Percentiles rank a stretch among this genome's conserved stretches.
Evolutionary conservation across 1,284 basidiomycete species (phyloP).

Genomic region (Trichosporon sp.): DNA sequence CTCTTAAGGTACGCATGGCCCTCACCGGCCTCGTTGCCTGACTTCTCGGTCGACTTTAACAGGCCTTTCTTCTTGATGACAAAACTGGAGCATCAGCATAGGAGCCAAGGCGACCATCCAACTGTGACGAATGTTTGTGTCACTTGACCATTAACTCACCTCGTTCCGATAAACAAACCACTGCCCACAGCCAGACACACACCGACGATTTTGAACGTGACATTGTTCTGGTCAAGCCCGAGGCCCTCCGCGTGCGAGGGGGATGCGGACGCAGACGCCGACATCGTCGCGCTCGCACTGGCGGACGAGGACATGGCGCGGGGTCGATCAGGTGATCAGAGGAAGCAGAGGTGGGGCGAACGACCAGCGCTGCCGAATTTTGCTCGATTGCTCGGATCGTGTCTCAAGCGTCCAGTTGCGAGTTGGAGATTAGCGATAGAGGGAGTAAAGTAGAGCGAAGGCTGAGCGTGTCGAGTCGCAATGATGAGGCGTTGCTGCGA

Average conservation of each 20-base stretch:
- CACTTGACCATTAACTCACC: constrained; percentile 52
- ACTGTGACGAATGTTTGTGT: background rate
- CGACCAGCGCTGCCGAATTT: background rate
- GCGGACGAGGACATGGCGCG: background rate
- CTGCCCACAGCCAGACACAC: constrained; percentile 74
- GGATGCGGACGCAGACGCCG: background rate
- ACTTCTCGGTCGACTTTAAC: constrained; percentile 52
- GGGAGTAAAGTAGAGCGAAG: background rate
- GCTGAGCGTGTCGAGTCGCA: background rate
- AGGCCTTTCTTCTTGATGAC: constrained; percentile 91
- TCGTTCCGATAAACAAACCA: constrained; percentile 87
- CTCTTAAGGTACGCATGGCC: constrained; percentile 88
- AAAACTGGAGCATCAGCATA: constrained; percentile 31
- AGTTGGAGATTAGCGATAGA: background rate
- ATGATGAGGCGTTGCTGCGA: background rate
- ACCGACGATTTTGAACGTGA: constrained; percentile 54
- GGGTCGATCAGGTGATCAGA: background rate
- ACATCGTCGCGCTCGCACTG: background rate
- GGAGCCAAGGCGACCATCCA: background rate
- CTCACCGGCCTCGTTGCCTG: constrained; percentile 68
- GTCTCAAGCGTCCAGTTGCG: background rate
- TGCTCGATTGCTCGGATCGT: background rate
- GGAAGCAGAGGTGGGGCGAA: background rate
- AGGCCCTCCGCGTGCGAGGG: background rate
- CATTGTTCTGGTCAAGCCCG: constrained; percentile 15